Evolutionary conservation across 495 filamentous ascomycete species (phyloP), one percentile per base, ranked within the genome.

Genomic region (Neurospora sp.): DNA sequence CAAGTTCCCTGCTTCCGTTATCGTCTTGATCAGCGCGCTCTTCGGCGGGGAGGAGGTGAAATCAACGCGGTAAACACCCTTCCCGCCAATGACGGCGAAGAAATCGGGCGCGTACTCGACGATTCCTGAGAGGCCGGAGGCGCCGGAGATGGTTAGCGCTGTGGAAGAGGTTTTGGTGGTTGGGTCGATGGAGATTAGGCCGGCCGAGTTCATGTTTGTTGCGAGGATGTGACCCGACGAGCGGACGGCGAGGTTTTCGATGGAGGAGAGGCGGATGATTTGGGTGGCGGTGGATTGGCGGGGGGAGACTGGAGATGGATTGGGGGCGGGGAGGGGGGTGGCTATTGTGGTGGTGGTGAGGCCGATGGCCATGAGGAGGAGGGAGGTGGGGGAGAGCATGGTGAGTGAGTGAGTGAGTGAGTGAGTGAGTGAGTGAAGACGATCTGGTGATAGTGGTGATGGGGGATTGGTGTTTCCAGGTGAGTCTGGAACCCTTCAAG

Each of bases 161-260:
- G 81, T 79, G 44, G 74, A 73, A 2, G 79, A 81, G 0, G 80
- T 82, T 74, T 82, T 82, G 48, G 76, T 61, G 1, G 72, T 72
- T 0, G 79, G 75, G 74, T 81, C 73, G 71, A 83, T 69, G 70
- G 78, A 20, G 74, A 81, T 78, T 61, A 82, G 74, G 27, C 74
- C 78, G n/a, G 79, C 73, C 48, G 70, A 73, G 74, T 80, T 83
- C 75, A 83, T 78, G 73, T 81, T 77, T 20, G 83, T 83, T 9
- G 82, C 76, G 3, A 87, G 80, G 73, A 87, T 76, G 40, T 81
- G 79, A 37, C 83, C 83, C 70, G 84, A 83, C 40, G 83, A 71
- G 14, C 84, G 83, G 31, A 85, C 79, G 31, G 85, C 84, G 10
- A 86, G 74, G 71, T 87, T 87, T 59, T 86, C 85, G 59, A 83